phyloP scores from a whole-genome alignment of 2,329 filamentous ascomycete species.

The Penicillium sp. region DNA sequence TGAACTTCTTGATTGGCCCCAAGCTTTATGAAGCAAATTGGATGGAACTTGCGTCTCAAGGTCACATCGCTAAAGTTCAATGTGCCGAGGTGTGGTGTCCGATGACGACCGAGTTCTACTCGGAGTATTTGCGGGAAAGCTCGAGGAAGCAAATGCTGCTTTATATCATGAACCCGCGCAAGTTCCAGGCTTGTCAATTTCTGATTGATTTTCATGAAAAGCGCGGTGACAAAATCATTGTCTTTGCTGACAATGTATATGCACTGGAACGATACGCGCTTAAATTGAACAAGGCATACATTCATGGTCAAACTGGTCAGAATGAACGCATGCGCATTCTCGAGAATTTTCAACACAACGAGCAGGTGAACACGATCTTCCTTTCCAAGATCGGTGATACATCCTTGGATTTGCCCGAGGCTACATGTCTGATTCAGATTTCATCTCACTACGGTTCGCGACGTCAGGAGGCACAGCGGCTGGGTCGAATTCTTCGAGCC shows the following conservation, averaged over 20 bases:
- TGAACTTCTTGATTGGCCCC: constrained; percentile 95
- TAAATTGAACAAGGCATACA: constrained; percentile 79
- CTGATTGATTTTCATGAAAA: constrained; percentile 97
- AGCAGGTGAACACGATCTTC: constrained; percentile 85
- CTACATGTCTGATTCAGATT: constrained; percentile 93
- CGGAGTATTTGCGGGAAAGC: constrained; percentile 74
- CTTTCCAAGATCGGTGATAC: constrained; percentile 97
- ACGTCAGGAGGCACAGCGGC: constrained; percentile 88
- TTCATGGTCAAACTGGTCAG: constrained; percentile 83
- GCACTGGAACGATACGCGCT: constrained; percentile 79
- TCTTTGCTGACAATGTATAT: constrained; percentile 96
- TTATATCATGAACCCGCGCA: constrained; percentile 95
- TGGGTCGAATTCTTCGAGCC: constrained; percentile 87
- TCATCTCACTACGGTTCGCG: constrained; percentile 96
- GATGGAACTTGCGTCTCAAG: constrained; percentile 97
- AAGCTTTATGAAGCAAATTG: constrained; percentile 98
- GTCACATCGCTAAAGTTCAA: constrained; percentile 93
- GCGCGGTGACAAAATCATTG: constrained; percentile 93
- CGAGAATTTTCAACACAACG: constrained; percentile 92
- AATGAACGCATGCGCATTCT: constrained; percentile 79
- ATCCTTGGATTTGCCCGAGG: constrained; percentile 92
- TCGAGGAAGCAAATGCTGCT: constrained; percentile 63
- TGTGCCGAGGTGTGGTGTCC: constrained; percentile 99
- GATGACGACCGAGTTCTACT: constrained; percentile 98
- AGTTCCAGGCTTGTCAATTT: constrained; percentile 95